phyloP scores from a whole-genome alignment of 257 asterid genomes.

The Przewalskia tangutica region DNA sequence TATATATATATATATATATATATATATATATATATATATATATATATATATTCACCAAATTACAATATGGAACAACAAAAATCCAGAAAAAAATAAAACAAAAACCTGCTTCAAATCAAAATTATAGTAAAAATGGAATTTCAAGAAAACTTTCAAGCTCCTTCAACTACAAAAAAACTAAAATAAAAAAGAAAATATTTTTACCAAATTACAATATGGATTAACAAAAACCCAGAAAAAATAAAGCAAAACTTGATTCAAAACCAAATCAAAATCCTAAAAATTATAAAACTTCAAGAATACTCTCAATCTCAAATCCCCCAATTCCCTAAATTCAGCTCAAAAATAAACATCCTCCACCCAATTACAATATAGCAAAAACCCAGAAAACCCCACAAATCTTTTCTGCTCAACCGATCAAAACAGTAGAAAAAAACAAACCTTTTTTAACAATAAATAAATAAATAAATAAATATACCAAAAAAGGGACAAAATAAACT shows the following conservation, averaged over 20 bases:
- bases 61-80: background rate
- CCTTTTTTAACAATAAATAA: background rate
- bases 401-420: conserved; percentile 6
- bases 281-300: background rate
- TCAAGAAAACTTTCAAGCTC: background rate
- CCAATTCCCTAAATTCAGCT: background rate
- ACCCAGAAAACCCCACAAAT: background rate
- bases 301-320: background rate
- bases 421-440: background rate
- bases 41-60: background rate
- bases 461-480: background rate
- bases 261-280: background rate
- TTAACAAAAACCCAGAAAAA: background rate
- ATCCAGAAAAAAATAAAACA: no score
- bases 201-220: background rate
- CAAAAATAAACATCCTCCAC: background rate
- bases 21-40: no score
- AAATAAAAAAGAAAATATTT: background rate
- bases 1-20: no score
- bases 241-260: background rate
- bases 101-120: background rate
- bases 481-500: background rate
- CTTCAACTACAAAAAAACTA: background rate
- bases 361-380: background rate
- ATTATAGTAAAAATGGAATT: background rate